phyloP scores from a whole-genome alignment of 306 rosid genomes.

The Malus orientalis region DNA sequence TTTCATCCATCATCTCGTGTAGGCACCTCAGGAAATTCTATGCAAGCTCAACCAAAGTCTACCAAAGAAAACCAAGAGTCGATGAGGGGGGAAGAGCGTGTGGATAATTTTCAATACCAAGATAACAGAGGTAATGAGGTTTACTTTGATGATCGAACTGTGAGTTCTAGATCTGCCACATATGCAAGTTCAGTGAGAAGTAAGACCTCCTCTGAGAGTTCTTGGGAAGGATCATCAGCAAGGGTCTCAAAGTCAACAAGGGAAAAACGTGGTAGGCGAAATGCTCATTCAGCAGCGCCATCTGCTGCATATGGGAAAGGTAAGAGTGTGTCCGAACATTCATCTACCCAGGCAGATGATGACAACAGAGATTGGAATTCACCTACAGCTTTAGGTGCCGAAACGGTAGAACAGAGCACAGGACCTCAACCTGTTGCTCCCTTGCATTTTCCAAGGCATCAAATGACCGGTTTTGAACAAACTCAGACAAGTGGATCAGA shows the following conservation, averaged over 20 bases:
- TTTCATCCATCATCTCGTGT: slow-evolving; percentile 33
- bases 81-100: slow-evolving; percentile 44
- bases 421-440: slow-evolving; percentile 37
- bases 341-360: slow-evolving; percentile 55
- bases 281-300: slow-evolving; percentile 27
- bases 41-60: slow-evolving; percentile 44
- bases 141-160: slow-evolving; percentile 55
- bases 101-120: slow-evolving; percentile 56
- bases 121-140: slow-evolving; percentile 61
- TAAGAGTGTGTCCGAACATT: slow-evolving; percentile 56
- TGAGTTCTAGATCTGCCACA: slow-evolving; percentile 44
- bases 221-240: slow-evolving; percentile 80
- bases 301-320: slow-evolving; percentile 51
- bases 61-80: slow-evolving; percentile 47
- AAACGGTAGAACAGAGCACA: slow-evolving; percentile 47
- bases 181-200: slow-evolving; percentile 52
- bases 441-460: slow-evolving; percentile 51
- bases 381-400: slow-evolving; percentile 34
- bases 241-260: slow-evolving; percentile 69
- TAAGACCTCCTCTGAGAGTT: slow-evolving; percentile 73
- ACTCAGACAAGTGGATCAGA: slow-evolving; percentile 77
- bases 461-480: slow-evolving; percentile 54
- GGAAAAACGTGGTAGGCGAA: slow-evolving; percentile 64
- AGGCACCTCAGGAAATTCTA: slow-evolving; percentile 40
- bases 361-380: slow-evolving; percentile 66